Evolutionary conservation across 805 yeast genomes (phyloP).

Genomic region (Pichia cephalocereana): DNA sequence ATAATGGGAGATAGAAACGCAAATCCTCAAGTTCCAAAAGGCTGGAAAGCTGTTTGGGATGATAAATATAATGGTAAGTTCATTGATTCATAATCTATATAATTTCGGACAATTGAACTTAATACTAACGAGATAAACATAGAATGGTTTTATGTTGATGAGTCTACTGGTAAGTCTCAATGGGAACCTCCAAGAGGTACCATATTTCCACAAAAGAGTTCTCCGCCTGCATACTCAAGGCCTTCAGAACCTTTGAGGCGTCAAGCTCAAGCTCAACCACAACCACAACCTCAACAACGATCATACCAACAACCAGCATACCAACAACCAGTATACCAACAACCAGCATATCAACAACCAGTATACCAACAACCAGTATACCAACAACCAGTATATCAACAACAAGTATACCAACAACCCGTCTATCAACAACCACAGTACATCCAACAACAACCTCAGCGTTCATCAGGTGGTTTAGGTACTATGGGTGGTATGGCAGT

Average conservation of each 20-base stretch:
- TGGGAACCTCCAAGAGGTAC: conserved; percentile 82
- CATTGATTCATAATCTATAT: neutral
- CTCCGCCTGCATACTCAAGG: conserved; percentile 27
- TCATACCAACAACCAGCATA: conserved; percentile 7
- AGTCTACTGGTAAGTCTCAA: conserved; percentile 65
- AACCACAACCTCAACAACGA: conserved; percentile 5
- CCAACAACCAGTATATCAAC: conserved; percentile 3
- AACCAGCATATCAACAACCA: neutral
- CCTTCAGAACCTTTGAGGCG: neutral
- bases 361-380: neutral
- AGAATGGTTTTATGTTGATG: conserved; percentile 73
- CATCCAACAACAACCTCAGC: neutral
- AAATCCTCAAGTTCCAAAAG: conserved; percentile 22
- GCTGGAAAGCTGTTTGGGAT: conserved; percentile 71
- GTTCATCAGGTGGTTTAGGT: conserved; percentile 18
- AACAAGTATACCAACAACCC: conserved; percentile 4
- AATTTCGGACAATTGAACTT: neutral
- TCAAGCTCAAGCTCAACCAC: conserved; percentile 1
- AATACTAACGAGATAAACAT: neutral
- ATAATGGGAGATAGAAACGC: conserved; percentile 19
- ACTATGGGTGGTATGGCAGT: conserved; percentile 26
- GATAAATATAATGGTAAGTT: conserved; percentile 41
- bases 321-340: conserved; percentile 1
- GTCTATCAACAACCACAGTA: conserved; percentile 6
- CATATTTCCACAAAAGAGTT: conserved; percentile 28